Conservation (phyloP, 169 alveolate species). For the Toxoplasma gondii region DNA sequence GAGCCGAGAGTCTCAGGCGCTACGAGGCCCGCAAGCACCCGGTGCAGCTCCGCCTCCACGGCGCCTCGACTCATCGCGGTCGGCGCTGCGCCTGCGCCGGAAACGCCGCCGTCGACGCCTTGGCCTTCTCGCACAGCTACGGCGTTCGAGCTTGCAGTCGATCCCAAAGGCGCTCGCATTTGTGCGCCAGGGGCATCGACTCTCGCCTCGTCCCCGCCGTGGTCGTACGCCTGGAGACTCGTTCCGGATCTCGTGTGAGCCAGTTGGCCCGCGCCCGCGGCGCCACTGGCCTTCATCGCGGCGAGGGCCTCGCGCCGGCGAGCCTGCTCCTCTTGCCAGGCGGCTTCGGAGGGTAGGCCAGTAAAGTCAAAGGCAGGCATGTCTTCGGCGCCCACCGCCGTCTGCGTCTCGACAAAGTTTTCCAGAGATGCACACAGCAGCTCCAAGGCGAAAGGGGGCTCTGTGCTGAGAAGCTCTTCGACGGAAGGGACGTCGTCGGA, state of each 20-base stretch:
- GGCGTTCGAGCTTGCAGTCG: background rate
- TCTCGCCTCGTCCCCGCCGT: background rate
- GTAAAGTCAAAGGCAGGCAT: background rate
- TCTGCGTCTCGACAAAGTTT: background rate
- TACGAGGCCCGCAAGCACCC: background rate
- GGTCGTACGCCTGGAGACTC: background rate
- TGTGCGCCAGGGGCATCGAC: too few species aligned
- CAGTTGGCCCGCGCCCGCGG: background rate
- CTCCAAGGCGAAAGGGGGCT: constrained; percentile 40
- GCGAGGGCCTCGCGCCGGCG: constrained; percentile 3
- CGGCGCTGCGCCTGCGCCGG: constrained; percentile 16
- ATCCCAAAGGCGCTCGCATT: too few species aligned
- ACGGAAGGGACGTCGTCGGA: background rate
- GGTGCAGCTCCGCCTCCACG: constrained; percentile 4
- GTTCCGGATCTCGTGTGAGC: background rate
- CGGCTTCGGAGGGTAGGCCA: background rate
- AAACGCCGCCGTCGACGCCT: background rate
- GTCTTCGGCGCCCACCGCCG: background rate
- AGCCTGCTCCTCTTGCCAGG: background rate
- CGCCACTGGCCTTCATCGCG: constrained; percentile 3
- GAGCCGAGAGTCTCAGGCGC: constrained; percentile 44
- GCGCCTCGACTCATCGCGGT: constrained; percentile 39
- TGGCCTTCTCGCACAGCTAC: background rate
- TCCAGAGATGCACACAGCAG: constrained; percentile 11
- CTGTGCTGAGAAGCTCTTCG: constrained; percentile 17